Conservation (phyloP, 225 moss, liverwort and hornwort genomes). For the Takakia lepidozioides region DNA sequence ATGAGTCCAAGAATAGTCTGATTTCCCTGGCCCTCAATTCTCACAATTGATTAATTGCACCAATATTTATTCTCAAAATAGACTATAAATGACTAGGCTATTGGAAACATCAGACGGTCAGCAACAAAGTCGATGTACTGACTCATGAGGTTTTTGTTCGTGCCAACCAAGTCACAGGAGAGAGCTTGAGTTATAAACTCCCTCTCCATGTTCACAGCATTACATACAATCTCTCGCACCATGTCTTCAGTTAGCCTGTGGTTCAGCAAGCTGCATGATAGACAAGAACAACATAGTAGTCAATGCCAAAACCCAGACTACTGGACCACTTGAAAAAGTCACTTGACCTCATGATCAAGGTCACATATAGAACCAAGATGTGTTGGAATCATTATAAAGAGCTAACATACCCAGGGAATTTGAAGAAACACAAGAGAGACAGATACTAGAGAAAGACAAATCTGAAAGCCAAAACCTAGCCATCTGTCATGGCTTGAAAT, state of each 20-base stretch:
- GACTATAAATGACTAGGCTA: not conserved
- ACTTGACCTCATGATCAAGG: no score
- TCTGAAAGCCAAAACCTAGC: no score
- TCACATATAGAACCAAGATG: no score
- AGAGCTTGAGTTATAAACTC: slow-evolving; percentile 88
- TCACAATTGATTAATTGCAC: not conserved
- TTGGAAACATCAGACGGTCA: slow-evolving; percentile 53
- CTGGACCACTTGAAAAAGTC: no score
- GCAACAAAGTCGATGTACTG: slow-evolving; percentile 91
- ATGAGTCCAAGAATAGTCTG: no score
- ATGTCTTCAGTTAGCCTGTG: slow-evolving; percentile 58
- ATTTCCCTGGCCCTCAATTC: no score
- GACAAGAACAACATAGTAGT: not conserved
- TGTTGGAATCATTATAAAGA: no score
- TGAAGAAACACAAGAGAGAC: no score
- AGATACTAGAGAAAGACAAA: no score
- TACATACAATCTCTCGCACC: slow-evolving; percentile 55
- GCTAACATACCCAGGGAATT: no score
- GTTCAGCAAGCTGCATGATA: slow-evolving; percentile 54
- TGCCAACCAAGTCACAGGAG: slow-evolving; percentile 78
- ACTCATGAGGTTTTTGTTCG: slow-evolving; percentile 79
- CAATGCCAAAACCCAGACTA: no score
- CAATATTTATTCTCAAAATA: not conserved
- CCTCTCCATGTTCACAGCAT: slow-evolving; percentile 85
- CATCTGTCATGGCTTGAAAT: no score